Evolutionary conservation across 176 grass and related monocot genomes (phyloP).

Genomic region (Oryza glumipatula): DNA sequence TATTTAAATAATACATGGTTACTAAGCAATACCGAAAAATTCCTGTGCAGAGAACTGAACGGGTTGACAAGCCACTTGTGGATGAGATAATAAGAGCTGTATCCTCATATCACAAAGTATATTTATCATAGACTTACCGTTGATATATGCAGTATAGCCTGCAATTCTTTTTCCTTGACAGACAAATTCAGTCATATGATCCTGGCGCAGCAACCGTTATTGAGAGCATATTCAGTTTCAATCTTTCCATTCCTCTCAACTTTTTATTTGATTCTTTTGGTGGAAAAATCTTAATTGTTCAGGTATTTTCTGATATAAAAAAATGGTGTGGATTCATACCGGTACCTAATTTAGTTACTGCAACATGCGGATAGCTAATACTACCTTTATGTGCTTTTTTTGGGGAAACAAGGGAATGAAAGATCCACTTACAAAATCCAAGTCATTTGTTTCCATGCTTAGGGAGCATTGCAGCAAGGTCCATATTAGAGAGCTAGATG

Average conservation of each 20-base stretch:
- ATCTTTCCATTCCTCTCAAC: constrained; percentile 93
- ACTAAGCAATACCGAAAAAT: constrained; percentile 22
- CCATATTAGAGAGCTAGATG: constrained; percentile 65
- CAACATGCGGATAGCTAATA: constrained; percentile 33
- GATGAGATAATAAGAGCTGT: constrained; percentile 87
- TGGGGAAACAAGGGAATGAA: constrained; percentile 64
- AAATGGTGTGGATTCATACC: background rate
- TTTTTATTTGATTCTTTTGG: constrained; percentile 87
- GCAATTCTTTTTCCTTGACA: constrained; percentile 59
- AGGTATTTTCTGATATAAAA: constrained; percentile 50
- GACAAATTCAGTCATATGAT: constrained; percentile 86
- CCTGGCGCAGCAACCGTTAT: constrained; percentile 77
- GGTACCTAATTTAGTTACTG: constrained; percentile 31
- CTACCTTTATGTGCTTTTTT: constrained; percentile 16
- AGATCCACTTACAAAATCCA: constrained; percentile 82
- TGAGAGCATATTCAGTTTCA: constrained; percentile 77
- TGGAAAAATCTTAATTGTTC: constrained; percentile 76
- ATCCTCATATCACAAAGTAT: constrained; percentile 60
- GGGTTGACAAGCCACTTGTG: constrained; percentile 70
- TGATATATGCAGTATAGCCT: background rate
- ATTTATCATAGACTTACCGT: constrained; percentile 33
- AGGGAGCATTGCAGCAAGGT: constrained; percentile 70
- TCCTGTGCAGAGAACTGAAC: constrained; percentile 69
- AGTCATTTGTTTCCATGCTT: constrained; percentile 71
- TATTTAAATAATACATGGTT: constrained; percentile 22